Evolutionary conservation across 176 grass and related monocot species (phyloP), one percentile per base, ranked within the genome.

Genomic region (Eleusine indica): DNA sequence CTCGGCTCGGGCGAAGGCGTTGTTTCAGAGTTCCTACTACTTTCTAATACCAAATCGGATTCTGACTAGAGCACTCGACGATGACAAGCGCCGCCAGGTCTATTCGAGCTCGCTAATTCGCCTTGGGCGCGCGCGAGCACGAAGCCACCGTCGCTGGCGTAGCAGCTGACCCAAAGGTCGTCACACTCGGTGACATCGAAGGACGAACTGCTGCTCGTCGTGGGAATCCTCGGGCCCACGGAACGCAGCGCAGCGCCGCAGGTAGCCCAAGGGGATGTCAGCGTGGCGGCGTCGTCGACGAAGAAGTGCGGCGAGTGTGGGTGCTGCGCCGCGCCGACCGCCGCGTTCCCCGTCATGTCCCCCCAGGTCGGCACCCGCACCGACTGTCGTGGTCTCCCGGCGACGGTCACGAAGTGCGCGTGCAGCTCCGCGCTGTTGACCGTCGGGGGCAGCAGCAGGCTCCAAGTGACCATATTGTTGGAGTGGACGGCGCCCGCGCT

Each of bases 211-310:
- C 9, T 95, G 86, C 72, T 91, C 93, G 21, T 91, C 92, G 66
- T 74, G 86, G 37, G 44, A 13, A 1, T 15, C 67, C 7, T 0
- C 7, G 15, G 3, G 12, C 65, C 19, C 52, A 30, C 25, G 11
- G 40, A 58, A 15, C 6, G n/a, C 44, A 30, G 57, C 65, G 87
- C 30, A 85, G 57, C 80, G 86, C n/a, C 49, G 68, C 73, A 98
- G 90, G 87, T 95, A 98, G 9, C 57, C 57, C 56, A 85, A 73
- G 48, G 91, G 91, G 66, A 98, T 91, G 68, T 81, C 90, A 41
- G 93, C 93, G 73, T 98, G 93, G 87, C 89, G 22, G 3, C 96
- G 66, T 98, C 96, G 56, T 98, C 90, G 52, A 98, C n/a, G 68
- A 71, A 65, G 77, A 90, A 98, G 41, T 83, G 92, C 43, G 96